Evolutionary conservation across 1,139 yeast genomes (phyloP), one percentile per base, ranked within the genome.

Genomic region (Taiozyma sp.): DNA sequence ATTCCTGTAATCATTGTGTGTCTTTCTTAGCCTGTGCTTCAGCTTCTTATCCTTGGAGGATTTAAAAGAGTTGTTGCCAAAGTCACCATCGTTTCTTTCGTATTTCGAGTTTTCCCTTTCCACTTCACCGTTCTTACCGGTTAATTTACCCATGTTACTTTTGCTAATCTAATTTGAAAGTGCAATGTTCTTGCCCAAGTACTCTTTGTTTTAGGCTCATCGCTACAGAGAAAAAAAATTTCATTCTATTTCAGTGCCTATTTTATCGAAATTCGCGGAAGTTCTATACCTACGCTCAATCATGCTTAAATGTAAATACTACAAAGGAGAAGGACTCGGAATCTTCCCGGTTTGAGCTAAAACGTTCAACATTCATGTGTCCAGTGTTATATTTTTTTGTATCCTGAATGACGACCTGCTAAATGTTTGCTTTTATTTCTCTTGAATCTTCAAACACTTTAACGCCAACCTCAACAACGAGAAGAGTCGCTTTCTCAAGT

Each of bases 1-100:
- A 56, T 85, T 87, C 57, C 81, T 80, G 67, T 88, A 89, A 60
- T 85, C 85, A 48, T 77, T 76, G 63, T 93, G 96, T 51, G 85
- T 71, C 60, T 81, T 77, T 60, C 81, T 81, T 62, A 91, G 67
- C 28, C 83, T 83, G 16, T 87, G 81, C 65, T 80, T 79, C 49
- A 88, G 72, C 63, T 82, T 82, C 62, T 76, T 77, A 68, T 86
- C 88, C 64, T 78, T 83, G 7, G 63, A 48, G 44, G 34, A 49
- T 45, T 56, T 57, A 7, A 24, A 40, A 4, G 27, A 13, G 4
- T 30, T 16, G 9, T 22, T 36, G 7, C 22, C 14, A 16, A 22
- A 38, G 6, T 27, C 14, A 13, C 30, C 29, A 10, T 40, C 27
- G 27, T 29, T 43, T 28, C 52, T 47, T 12, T 36, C 42, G 30